phyloP scores from a whole-genome alignment of 306 rosid species.

The Abrus pulchellus region DNA sequence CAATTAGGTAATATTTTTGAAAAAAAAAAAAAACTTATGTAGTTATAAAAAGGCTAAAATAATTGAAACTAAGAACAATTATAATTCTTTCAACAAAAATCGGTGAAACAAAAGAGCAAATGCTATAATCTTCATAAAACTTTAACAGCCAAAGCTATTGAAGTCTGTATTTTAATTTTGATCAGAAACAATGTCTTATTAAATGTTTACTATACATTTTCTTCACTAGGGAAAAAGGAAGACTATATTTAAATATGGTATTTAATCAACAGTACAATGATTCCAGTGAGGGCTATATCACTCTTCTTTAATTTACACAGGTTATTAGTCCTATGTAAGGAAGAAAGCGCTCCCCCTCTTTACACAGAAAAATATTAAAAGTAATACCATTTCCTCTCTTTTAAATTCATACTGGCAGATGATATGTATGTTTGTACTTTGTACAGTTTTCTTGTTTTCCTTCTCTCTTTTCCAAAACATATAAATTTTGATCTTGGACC shows the following conservation, averaged over 20 bases:
- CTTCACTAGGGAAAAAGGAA: not conserved
- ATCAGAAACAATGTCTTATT: not conserved
- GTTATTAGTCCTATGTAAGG: not conserved
- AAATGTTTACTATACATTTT: not conserved
- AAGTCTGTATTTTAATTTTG: not conserved
- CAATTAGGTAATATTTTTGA: not conserved
- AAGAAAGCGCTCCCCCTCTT: not conserved
- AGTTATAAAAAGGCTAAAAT: constrained; percentile 3
- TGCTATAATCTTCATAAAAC: not conserved
- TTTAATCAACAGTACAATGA: not conserved
- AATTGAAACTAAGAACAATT: constrained; percentile 3
- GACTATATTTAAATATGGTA: not conserved
- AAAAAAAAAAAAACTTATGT: not conserved
- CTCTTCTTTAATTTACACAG: not conserved
- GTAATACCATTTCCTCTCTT: not conserved
- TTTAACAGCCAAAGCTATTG: not conserved
- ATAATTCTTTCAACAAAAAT: constrained; percentile 1
- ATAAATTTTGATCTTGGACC: not conserved
- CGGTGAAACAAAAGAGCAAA: constrained; percentile 12
- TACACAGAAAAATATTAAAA: not conserved
- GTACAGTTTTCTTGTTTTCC: not conserved
- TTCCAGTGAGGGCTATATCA: not conserved
- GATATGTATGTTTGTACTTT: not conserved
- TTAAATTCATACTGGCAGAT: constrained; percentile 3
- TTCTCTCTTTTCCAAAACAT: not conserved